Evolutionary conservation across 805 yeast genomes (phyloP).

Genomic region (Wickerhamiella domercqiae): DNA sequence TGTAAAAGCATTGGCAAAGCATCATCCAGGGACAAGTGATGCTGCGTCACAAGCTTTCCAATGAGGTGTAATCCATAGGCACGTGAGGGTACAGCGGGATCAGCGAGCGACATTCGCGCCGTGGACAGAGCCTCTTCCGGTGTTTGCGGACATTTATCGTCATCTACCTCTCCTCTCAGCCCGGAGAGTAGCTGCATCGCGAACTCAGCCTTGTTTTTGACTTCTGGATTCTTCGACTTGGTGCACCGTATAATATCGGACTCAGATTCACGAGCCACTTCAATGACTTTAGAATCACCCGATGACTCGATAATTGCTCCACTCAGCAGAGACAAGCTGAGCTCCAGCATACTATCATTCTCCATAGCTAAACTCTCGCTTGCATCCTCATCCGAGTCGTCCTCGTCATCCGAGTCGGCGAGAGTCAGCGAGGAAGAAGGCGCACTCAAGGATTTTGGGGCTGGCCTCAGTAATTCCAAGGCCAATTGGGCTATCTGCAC

Average conservation of each 20-base stretch:
- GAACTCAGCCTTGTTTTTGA: constrained; percentile 14
- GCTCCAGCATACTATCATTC: constrained; percentile 21
- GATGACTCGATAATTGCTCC: constrained; percentile 20
- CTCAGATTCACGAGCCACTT: constrained; percentile 9
- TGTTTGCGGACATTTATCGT: constrained; percentile 9
- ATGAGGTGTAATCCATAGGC: constrained; percentile 70
- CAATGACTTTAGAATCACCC: constrained; percentile 7
- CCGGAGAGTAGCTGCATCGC: constrained; percentile 13
- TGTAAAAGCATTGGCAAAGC: constrained; percentile 47
- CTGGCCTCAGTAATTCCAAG: constrained; percentile 24
- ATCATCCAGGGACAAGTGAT: constrained; percentile 33
- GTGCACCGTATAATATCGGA: constrained; percentile 2
- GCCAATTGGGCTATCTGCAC: constrained; percentile 39
- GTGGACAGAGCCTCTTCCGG: constrained; percentile 27
- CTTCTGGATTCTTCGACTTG: background rate
- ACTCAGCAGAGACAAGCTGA: constrained; percentile 22
- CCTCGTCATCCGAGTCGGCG: constrained; percentile 20
- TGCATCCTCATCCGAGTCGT: constrained; percentile 18
- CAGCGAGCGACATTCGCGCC: constrained; percentile 56
- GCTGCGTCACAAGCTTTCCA: constrained; percentile 35
- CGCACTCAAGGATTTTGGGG: background rate
- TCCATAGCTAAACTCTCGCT: too few relatives aligned
- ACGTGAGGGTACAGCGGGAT: constrained; percentile 66
- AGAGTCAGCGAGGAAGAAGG: background rate
- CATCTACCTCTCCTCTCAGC: constrained; percentile 7